These are phyloP conservation scores for Chalciporus pseudorubinellus DNA, from an alignment of 768 basidiomycete genomes.

Conservation along the genomic window DNA sequence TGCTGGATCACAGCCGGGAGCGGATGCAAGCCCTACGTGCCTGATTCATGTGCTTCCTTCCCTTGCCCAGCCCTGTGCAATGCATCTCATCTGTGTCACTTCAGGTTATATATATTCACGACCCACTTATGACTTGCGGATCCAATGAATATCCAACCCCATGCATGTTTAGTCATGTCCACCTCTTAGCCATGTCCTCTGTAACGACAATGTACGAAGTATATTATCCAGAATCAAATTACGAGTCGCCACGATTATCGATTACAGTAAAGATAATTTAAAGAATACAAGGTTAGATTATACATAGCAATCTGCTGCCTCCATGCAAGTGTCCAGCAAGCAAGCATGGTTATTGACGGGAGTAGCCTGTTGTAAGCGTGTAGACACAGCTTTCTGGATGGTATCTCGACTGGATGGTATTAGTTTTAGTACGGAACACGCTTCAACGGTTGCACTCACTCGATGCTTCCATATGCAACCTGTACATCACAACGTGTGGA, in stretches of 20 bases:
- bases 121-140: slow-evolving; percentile 12
- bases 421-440: no score
- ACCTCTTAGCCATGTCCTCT: slow-evolving; percentile 21
- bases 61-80: background rate
- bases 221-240: slow-evolving; percentile 13
- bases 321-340: slow-evolving; percentile 74
- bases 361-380: slow-evolving; percentile 58
- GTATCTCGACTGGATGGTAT: slow-evolving; percentile 40
- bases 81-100: slow-evolving; percentile 3
- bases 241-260: slow-evolving; percentile 14
- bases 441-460: slow-evolving; percentile 48
- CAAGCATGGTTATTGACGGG: slow-evolving; percentile 68
- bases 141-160: slow-evolving; percentile 6
- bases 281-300: slow-evolving; percentile 9
- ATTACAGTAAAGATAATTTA: slow-evolving; percentile 9
- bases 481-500: slow-evolving; percentile 55
- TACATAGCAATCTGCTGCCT: slow-evolving; percentile 50
- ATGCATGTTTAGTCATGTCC: slow-evolving; percentile 20
- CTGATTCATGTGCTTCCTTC: slow-evolving; percentile 26
- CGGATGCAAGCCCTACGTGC: slow-evolving; percentile 25
- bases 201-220: slow-evolving; percentile 19
- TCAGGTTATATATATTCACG: slow-evolving; percentile 19
- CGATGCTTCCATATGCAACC: slow-evolving; percentile 61
- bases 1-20: slow-evolving; percentile 50
- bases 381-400: slow-evolving; percentile 50